phyloP scores from a whole-genome alignment of 768 basidiomycete genomes.

The Piloderma croceum region DNA sequence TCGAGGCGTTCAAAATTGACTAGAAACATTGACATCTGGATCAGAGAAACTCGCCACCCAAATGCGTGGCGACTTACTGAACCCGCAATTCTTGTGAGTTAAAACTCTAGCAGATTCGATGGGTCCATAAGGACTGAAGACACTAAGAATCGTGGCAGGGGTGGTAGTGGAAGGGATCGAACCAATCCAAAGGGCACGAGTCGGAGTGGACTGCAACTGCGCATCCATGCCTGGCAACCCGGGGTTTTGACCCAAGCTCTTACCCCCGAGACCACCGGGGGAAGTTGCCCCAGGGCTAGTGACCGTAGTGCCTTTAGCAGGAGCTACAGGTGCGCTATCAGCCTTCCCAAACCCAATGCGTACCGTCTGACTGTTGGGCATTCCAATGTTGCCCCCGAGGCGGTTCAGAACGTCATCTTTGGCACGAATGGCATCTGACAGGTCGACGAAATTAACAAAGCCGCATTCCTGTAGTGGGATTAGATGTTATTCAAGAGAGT shows the following conservation, averaged over 20 bases:
- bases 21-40: slow-evolving; percentile 24
- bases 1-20: slow-evolving; percentile 98
- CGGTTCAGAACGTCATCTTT: slow-evolving; percentile 97
- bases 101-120: slow-evolving; percentile 96
- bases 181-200: slow-evolving; percentile 95
- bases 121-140: slow-evolving; percentile 95
- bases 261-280: slow-evolving; percentile 40
- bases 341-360: slow-evolving; percentile 98
- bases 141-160: slow-evolving; percentile 88
- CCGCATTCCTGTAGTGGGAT: slow-evolving; percentile 75
- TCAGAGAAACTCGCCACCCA: slow-evolving; percentile 5
- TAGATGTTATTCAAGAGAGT: slow-evolving; percentile 8
- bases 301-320: slow-evolving; percentile 66
- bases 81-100: slow-evolving; percentile 96
- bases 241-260: slow-evolving; percentile 42
- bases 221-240: slow-evolving; percentile 71
- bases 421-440: slow-evolving; percentile 91
- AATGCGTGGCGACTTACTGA: slow-evolving; percentile 46
- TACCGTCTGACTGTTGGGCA: slow-evolving; percentile 93
- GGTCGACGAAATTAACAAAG: slow-evolving; percentile 97
- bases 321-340: slow-evolving; percentile 90
- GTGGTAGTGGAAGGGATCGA: slow-evolving; percentile 95
- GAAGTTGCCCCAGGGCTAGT: slow-evolving; percentile 63
- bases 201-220: slow-evolving; percentile 86
- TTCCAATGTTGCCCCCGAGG: slow-evolving; percentile 87